Base-by-base conservation (phyloP, 352 stramenopile species). In the Thalassiosira mediterranea region DNA sequence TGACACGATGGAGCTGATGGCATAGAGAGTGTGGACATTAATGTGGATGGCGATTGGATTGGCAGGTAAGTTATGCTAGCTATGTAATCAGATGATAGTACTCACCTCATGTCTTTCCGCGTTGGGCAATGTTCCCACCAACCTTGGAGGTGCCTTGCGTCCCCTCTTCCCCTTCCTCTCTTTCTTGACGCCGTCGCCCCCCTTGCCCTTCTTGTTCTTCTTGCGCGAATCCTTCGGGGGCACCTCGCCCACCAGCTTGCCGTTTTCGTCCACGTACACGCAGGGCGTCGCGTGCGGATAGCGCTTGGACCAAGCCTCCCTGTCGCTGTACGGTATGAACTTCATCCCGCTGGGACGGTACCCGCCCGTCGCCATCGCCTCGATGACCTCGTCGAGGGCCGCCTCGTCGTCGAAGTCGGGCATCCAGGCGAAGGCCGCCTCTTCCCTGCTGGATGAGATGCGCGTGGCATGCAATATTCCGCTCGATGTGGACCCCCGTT, bases 361-460 rank as follows among this genome's bases (percentile, higher is more conserved):
- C 0, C 54, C 54, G 31, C 51, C 51, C 3, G 21, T 31, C 32
- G 51, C 40, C 54, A 63, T 49, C 1, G 21, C 25, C 25, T 25
- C 11, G n/a, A 63, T 32, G n/a, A 46, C 54, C 28, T 21, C 23
- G 10, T 48, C 28, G 25, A 63, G 48, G 31, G 51, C 25, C 19
- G 25, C 21, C n/a, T 52, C 60, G 8, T 19, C 15, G 44, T 53
- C 44, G 8, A 8, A 10, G 46, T 57, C 34, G 26, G 54, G 44
- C n/a, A 76, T 54, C 66, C 66, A 76, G 7, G 57, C 66, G 31
- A 62, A 76, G 56, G 54, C 37, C 17, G 67, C 54, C 29, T 76
- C 66, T 37, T 76, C 66, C 7, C 47, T 17, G 15, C 52, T 19
- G 15, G 5, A 17, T n/a, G 8, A 19, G 57, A 15, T 32, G 5